Base-by-base conservation (phyloP, 2,329 filamentous ascomycete species). In the Zasmidium cellare region DNA sequence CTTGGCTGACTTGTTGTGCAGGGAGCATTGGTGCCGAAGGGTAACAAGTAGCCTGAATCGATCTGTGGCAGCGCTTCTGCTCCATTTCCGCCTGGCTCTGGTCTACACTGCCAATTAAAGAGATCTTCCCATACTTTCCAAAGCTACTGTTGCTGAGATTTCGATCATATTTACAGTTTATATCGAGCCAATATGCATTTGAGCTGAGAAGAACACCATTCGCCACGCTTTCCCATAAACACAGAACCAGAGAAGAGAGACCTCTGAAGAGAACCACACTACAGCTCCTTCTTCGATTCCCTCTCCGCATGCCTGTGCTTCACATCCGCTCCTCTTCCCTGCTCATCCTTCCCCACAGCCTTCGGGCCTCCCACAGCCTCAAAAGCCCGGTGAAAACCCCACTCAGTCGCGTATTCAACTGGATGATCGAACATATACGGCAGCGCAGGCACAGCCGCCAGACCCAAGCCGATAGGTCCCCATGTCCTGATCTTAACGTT, bases 321-420 rank as follows among this genome's bases (percentile, higher is more conserved):
- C 16, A 63, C 51, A 16, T 55, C 53, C 22, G 60, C 56, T 18
- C 72, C n/a, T 71, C 69, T 2, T 73, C 77, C 9, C 65, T 75
- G 9, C 67, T 69, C 9, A 73, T 76, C 24, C 71, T 75, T 72
- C 5, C 72, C 74, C 2, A 87, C 83, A 16, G 84, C 84, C 47
- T 79, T 75, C 51, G 82, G 79, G 0, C 85, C 92, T 2, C 90
- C 92, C 57, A 91, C 83, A 1, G 83, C 72, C 70, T 87, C 83
- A 71, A 97, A 94, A 0, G 83, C 89, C 67, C 87, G 90, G 69
- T 96, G 90, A 78, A 97, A 97, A 2, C 83, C 74, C 88, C 88
- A 97, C 71, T 97, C 92, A 0, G 96, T 91, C 0, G 90, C 91
- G 62, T 91, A 84, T 76, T 97, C 94, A 6, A 99, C 91, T 0